Percentiles rank a stretch among this genome's conserved stretches.
These are phyloP conservation scores for Cyclospora cayetanensis DNA, from an alignment of 169 alveolate genomes.

Conservation along the genomic window DNA sequence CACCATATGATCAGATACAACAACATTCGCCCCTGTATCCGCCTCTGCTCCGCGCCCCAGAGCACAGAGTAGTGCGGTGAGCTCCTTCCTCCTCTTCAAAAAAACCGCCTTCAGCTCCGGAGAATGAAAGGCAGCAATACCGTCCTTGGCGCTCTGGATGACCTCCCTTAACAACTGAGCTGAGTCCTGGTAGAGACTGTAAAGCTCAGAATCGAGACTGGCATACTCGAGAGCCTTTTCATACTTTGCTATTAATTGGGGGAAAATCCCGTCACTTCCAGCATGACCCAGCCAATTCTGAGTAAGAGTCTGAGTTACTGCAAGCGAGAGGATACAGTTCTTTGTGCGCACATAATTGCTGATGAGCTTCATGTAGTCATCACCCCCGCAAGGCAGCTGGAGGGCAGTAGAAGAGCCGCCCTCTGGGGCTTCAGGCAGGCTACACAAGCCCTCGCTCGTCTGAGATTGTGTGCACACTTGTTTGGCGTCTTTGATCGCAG, in stretches of 20 bases:
- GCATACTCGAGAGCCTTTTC: background rate
- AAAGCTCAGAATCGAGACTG: background rate
- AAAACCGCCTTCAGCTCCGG: background rate
- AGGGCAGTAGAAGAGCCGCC: background rate
- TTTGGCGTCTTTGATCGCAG: background rate
- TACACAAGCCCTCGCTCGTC: background rate
- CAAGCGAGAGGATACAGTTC: conserved; percentile 28
- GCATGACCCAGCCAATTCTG: conserved; percentile 60
- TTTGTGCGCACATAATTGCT: background rate
- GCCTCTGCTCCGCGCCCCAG: conserved; percentile 22
- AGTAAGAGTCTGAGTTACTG: background rate
- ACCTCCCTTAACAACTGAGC: conserved; percentile 1
- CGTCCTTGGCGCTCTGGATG: background rate
- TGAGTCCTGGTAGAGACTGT: background rate
- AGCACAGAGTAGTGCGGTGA: background rate
- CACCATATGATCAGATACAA: background rate
- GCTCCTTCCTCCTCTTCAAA: background rate
- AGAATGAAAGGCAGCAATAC: conserved; percentile 45
- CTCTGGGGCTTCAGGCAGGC: background rate
- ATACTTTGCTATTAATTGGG: background rate
- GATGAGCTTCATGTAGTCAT: background rate
- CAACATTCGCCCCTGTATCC: background rate
- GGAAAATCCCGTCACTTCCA: background rate
- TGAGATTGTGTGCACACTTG: background rate
- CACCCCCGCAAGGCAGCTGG: conserved; percentile 43